Percentiles rank a stretch among this genome's conserved stretches.
Evolutionary conservation across 768 basidiomycete species (phyloP).

Genomic region (Amanita muscaria): DNA sequence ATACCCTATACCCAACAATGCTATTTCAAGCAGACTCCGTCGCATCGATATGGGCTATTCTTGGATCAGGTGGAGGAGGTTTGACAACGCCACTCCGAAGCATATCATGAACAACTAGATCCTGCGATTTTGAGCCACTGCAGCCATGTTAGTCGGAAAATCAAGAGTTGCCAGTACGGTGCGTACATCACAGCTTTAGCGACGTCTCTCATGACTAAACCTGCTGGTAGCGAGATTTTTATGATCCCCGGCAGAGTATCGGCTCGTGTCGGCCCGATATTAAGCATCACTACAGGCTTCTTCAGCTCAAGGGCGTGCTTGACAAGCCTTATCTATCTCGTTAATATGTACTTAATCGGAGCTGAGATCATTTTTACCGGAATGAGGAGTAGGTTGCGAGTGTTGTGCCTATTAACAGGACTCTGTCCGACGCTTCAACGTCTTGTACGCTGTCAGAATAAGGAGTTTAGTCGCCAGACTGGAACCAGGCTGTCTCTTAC

Average conservation of each 20-base stretch:
- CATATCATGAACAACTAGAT: slow-evolving; percentile 42
- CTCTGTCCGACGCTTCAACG: slow-evolving; percentile 50
- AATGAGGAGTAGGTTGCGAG: slow-evolving; percentile 92
- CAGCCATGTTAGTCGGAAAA: slow-evolving; percentile 1
- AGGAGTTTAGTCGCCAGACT: not conserved
- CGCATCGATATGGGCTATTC: slow-evolving; percentile 17
- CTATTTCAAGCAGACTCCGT: not conserved
- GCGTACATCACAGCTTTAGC: slow-evolving; percentile 55
- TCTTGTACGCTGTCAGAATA: slow-evolving; percentile 38
- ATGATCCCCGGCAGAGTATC: slow-evolving; percentile 61
- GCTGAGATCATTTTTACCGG: slow-evolving; percentile 35
- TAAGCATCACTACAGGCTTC: slow-evolving; percentile 77
- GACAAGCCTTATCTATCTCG: slow-evolving; percentile 45
- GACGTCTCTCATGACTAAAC: slow-evolving; percentile 62
- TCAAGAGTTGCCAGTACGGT: slow-evolving; percentile 5
- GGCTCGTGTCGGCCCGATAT: slow-evolving; percentile 83
- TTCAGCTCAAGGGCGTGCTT: slow-evolving; percentile 67
- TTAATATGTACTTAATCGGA: not conserved
- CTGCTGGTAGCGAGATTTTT: slow-evolving; percentile 72
- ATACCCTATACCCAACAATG: slow-evolving; percentile 1
- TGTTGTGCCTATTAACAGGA: slow-evolving; percentile 83
- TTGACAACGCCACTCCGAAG: slow-evolving; percentile 50
- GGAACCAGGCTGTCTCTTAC: slow-evolving; percentile 31
- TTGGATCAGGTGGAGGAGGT: slow-evolving; percentile 35
- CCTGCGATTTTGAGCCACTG: slow-evolving; percentile 39